Evolutionary conservation across 108 stramenopile species (phyloP).

Genomic region (Cyclotella cryptica): DNA sequence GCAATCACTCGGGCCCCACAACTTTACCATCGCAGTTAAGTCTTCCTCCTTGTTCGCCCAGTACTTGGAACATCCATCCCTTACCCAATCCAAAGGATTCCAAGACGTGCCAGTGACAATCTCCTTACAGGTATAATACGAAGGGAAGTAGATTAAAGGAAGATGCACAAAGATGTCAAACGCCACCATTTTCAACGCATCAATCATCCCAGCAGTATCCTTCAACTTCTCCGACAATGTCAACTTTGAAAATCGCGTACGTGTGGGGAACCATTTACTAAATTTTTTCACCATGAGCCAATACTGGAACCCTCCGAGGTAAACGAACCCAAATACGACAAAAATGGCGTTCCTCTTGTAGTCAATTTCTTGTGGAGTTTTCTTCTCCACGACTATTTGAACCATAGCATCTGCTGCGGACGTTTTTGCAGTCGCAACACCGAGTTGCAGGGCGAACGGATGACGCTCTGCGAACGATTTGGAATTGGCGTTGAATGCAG

Average conservation of each 20-base stretch:
- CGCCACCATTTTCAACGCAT: constrained; percentile 90
- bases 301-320: constrained; percentile 90
- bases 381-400: constrained; percentile 83
- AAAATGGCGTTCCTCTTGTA: constrained; percentile 84
- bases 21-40: constrained; percentile 80
- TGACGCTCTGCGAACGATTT: constrained; percentile 69
- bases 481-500: neutral
- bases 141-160: constrained; percentile 92
- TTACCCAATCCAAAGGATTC: constrained; percentile 88
- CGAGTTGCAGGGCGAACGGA: constrained; percentile 84
- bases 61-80: constrained; percentile 83
- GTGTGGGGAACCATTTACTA: constrained; percentile 85
- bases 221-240: constrained; percentile 77
- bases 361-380: constrained; percentile 76
- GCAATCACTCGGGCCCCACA: constrained; percentile 93
- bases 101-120: constrained; percentile 77
- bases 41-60: constrained; percentile 83
- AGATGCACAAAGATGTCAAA: constrained; percentile 91
- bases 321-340: constrained; percentile 86
- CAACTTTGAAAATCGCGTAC: constrained; percentile 78
- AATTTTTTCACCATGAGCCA: constrained; percentile 90
- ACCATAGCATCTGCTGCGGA: constrained; percentile 83
- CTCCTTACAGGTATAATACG: constrained; percentile 91
- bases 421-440: constrained; percentile 85
- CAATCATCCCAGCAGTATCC: constrained; percentile 80